Percentiles rank a stretch among this genome's conserved stretches.
Evolutionary conservation across 129 eudicot species (phyloP).

Genomic region (Helianthus annuus): HanXRQr2.0-SUNRISE NC_035434.2:27216249-27216748

Average conservation of each 20-base stretch:
- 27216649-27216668: too few species aligned
- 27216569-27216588: constrained; percentile 87
- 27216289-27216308: constrained; percentile 71
- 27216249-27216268: constrained; percentile 4
- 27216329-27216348: constrained; percentile 93
- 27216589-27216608: constrained; percentile 85
- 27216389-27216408: constrained; percentile 78
- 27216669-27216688: too few species aligned
- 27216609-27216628: constrained; percentile 10
- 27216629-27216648: background rate
- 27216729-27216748: too few species aligned
- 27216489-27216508: background rate
- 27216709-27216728: too few species aligned
- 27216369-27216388: constrained; percentile 78
- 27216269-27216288: constrained; percentile 15
- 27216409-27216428: constrained; percentile 83
- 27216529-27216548: constrained; percentile 95
- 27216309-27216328: constrained; percentile 70
- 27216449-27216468: constrained; percentile 2
- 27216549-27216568: constrained; percentile 82
- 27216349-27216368: constrained; percentile 89
- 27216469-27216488: constrained; percentile 5
- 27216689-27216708: too few species aligned
- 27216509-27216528: constrained; percentile 44
- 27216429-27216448: constrained; percentile 48